Evolutionary conservation across 2,329 filamentous ascomycete species (phyloP).

Genomic region (Cladosporium sp.): DNA sequence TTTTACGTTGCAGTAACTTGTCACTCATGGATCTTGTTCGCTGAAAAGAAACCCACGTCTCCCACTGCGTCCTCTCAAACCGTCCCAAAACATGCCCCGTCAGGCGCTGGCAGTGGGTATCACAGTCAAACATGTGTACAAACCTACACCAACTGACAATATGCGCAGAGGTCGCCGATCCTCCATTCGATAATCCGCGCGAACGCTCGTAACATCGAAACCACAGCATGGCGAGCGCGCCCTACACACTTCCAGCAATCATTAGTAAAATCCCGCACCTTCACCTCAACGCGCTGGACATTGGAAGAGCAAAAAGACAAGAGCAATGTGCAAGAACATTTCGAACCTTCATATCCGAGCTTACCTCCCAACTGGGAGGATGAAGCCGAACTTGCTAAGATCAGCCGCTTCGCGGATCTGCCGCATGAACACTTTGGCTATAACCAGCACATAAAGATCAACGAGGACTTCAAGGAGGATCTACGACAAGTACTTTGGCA

Average conservation of each 20-base stretch:
- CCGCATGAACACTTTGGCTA: slow-evolving; percentile 80
- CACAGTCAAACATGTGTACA: background rate
- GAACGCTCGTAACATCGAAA: slow-evolving; percentile 30
- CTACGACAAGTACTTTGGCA: slow-evolving; percentile 83
- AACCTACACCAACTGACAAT: background rate
- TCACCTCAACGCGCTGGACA: slow-evolving; percentile 17
- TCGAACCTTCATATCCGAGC: background rate
- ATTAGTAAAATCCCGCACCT: slow-evolving; percentile 16
- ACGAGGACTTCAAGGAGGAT: slow-evolving; percentile 90
- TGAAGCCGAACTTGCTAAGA: slow-evolving; percentile 61
- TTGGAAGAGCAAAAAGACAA: background rate
- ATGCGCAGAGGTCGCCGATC: slow-evolving; percentile 22
- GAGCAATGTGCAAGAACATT: background rate
- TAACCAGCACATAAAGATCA: slow-evolving; percentile 95
- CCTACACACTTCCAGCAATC: slow-evolving; percentile 22
- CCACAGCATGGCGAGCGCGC: slow-evolving; percentile 31
- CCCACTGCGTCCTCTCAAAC: background rate
- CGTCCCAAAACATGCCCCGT: slow-evolving; percentile 21
- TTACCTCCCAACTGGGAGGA: slow-evolving; percentile 59
- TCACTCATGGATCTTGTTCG: background rate
- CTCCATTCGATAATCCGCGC: slow-evolving; percentile 31
- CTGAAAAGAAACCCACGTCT: background rate
- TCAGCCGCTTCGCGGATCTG: slow-evolving; percentile 70
- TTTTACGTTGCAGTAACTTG: background rate
- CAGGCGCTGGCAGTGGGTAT: slow-evolving; percentile 26